Conservation (phyloP, 2,329 filamentous ascomycete species). For the Lachnellula subtilissima region DNA sequence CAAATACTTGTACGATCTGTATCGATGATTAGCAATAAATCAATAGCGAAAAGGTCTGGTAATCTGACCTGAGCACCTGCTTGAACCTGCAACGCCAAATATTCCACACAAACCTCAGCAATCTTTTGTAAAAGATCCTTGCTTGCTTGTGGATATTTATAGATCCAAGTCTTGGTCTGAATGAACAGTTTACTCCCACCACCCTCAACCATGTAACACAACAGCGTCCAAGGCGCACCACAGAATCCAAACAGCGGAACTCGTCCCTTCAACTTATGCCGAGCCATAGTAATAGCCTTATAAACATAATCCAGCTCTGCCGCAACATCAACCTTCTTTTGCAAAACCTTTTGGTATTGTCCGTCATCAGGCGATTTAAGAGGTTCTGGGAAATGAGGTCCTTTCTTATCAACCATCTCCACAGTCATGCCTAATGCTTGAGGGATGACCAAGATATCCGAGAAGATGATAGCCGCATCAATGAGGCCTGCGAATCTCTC, state of each 20-base stretch:
- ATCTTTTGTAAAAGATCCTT: constrained; percentile 86
- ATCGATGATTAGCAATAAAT: not conserved
- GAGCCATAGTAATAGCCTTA: constrained; percentile 85
- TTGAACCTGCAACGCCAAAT: constrained; percentile 84
- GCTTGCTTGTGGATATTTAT: constrained; percentile 75
- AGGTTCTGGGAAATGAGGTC: constrained; percentile 87
- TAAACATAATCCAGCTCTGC: constrained; percentile 90
- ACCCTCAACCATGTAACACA: constrained; percentile 99
- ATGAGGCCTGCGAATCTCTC: constrained; percentile 86
- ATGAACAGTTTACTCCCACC: constrained; percentile 94
- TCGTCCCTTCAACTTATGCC: constrained; percentile 78
- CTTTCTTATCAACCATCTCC: constrained; percentile 97
- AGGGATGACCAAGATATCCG: constrained; percentile 94
- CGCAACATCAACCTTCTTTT: constrained; percentile 75
- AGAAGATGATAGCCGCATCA: constrained; percentile 98
- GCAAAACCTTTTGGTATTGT: constrained; percentile 76
- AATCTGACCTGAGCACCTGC: constrained; percentile 76
- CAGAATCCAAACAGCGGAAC: constrained; percentile 96
- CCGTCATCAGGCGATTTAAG: constrained; percentile 72
- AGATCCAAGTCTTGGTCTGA: constrained; percentile 95
- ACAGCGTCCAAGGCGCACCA: constrained; percentile 90
- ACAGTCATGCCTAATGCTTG: constrained; percentile 99
- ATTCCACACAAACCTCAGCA: constrained; percentile 88
- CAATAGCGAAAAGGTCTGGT: not conserved
- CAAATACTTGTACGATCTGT: constrained; percentile 89